Evolutionary conservation across 148 eudicot species (phyloP).

Genomic region (Pharnaceum exiguum): DNA sequence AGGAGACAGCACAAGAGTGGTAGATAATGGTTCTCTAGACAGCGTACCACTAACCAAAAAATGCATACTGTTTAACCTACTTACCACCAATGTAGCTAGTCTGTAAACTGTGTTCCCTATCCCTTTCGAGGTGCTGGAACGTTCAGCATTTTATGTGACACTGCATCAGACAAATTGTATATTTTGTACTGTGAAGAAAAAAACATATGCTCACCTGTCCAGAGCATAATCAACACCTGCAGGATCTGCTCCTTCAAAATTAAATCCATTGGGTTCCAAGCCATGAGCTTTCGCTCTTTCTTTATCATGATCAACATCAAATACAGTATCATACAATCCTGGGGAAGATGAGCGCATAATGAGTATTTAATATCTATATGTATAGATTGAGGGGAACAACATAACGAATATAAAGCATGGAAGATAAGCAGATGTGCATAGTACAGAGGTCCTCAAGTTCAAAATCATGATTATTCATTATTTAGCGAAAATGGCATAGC

Average conservation of each 20-base stretch:
- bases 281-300: conserved; percentile 88
- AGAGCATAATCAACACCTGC: conserved; percentile 93
- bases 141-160: no score
- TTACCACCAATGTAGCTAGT: no score
- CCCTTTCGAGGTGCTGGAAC: no score
- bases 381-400: neutral
- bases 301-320: conserved; percentile 88
- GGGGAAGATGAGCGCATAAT: conserved; percentile 4
- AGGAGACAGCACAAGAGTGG: no score
- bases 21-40: no score
- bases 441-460: no score
- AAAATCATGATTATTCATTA: no score
- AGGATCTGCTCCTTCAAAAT: conserved; percentile 90
- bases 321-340: conserved; percentile 94
- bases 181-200: neutral
- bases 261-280: conserved; percentile 91
- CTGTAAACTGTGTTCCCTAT: no score
- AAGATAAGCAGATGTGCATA: neutral
- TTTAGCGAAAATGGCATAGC: no score
- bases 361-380: neutral
- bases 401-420: neutral
- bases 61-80: no score
- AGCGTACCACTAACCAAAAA: no score
- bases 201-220: conserved; percentile 45
- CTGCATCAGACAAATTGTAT: neutral